phyloP scores from a whole-genome alignment of 2,329 filamentous ascomycete genomes.

The Botryotinia narcissicola region DNA sequence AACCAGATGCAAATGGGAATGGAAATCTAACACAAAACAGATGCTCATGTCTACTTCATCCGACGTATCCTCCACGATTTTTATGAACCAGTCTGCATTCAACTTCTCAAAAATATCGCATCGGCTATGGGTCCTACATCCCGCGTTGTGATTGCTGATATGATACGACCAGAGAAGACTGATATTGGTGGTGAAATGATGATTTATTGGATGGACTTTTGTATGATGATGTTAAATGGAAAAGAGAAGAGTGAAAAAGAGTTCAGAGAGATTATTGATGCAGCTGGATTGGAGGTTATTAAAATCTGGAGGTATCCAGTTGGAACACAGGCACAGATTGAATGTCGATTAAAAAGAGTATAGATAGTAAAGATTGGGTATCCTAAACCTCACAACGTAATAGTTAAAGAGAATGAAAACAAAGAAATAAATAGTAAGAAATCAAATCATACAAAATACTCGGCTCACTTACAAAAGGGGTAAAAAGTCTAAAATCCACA shows the following conservation, averaged over 20 bases:
- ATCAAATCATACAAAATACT: not conserved
- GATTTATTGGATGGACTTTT: not conserved
- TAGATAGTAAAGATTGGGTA: not conserved
- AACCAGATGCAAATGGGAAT: not conserved
- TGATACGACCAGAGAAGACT: not conserved
- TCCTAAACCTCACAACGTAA: not conserved
- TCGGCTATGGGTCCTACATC: conserved; percentile 4
- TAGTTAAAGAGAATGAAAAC: not conserved
- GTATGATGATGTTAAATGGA: not conserved
- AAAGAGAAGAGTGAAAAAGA: not conserved
- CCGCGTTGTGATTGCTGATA: not conserved
- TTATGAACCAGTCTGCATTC: not conserved
- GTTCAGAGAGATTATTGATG: not conserved
- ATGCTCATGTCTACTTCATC: conserved; percentile 9
- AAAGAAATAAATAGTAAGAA: not conserved
- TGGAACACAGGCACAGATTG: not conserved
- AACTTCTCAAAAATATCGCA: not conserved
- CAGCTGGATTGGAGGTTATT: not conserved
- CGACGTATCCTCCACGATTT: conserved; percentile 8
- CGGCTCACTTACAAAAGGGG: not conserved
- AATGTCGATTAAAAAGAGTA: not conserved
- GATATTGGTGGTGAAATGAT: not conserved
- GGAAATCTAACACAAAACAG: not conserved
- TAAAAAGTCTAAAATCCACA: not conserved
- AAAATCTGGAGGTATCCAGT: not conserved